Conservation (phyloP, 2,329 filamentous ascomycete species). For the Leptographium flavum region DNA sequence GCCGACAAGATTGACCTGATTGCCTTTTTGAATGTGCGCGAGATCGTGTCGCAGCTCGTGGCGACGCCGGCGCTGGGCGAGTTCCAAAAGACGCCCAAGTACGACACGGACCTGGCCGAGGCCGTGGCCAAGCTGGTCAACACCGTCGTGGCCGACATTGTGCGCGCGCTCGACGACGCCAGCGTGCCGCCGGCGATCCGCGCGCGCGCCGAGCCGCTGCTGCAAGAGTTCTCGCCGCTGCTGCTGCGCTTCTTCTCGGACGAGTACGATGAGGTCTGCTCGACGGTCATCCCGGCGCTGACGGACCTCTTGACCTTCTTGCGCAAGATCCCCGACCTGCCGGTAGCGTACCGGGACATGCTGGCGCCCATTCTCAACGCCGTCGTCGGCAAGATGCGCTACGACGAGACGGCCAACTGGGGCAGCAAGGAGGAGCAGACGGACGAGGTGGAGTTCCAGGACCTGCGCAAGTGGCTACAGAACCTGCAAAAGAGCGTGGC, state of each 20-base stretch:
- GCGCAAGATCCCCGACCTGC: conserved; percentile 63
- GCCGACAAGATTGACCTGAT: conserved; percentile 92
- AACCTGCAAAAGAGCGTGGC: conserved; percentile 87
- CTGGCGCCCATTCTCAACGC: conserved; percentile 79
- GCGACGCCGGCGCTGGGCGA: conserved; percentile 69
- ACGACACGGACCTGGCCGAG: conserved; percentile 92
- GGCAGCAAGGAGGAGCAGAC: conserved; percentile 88
- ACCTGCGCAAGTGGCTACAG: conserved; percentile 78
- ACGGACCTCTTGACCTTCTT: conserved; percentile 87
- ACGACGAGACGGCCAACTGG: conserved; percentile 89
- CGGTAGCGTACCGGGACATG: conserved; percentile 64
- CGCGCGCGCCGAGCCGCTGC: conserved; percentile 63
- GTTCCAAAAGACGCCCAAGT: conserved; percentile 65
- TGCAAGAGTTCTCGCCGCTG: conserved; percentile 74
- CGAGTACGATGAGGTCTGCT: conserved; percentile 96
- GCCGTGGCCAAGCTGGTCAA: conserved; percentile 93
- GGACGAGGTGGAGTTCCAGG: conserved; percentile 94
- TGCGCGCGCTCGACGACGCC: conserved; percentile 64
- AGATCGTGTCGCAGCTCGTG: conserved; percentile 76
- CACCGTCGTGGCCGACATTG: conserved; percentile 72
- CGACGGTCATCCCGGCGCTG: conserved; percentile 82
- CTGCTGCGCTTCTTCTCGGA: conserved; percentile 91
- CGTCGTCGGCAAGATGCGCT: conserved; percentile 92
- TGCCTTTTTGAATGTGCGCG: conserved; percentile 71
- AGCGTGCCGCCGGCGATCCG: conserved; percentile 48